Evolutionary conservation across 768 basidiomycete species (phyloP).

Genomic region (Lactifluus hygrophoroides): DNA sequence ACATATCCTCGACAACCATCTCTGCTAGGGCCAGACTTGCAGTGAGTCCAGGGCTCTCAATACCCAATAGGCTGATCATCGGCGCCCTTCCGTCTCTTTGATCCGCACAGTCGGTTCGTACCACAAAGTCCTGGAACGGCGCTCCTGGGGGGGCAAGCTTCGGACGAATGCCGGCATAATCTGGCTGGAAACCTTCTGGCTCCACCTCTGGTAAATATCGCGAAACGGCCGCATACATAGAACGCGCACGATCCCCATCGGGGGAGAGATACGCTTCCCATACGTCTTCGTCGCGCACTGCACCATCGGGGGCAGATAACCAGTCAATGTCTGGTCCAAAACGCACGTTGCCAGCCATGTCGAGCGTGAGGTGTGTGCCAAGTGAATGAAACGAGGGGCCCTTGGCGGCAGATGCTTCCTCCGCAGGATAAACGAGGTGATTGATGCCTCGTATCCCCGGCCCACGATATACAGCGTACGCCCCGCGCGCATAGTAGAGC

Average conservation of each 20-base stretch:
- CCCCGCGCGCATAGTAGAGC: conserved; percentile 75
- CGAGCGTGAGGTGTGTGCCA: conserved; percentile 88
- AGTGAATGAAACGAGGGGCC: conserved; percentile 61
- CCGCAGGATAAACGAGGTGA: conserved; percentile 89
- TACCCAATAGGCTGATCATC: conserved; percentile 82
- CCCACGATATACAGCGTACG: conserved; percentile 83
- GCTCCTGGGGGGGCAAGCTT: conserved; percentile 69
- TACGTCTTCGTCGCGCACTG: conserved; percentile 53
- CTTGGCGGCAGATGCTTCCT: conserved; percentile 50
- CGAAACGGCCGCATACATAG: conserved; percentile 67
- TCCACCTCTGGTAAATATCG: conserved; percentile 61
- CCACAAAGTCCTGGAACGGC: conserved; percentile 80
- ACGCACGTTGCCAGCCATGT: conserved; percentile 72
- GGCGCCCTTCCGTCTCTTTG: conserved; percentile 26
- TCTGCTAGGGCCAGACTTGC: conserved; percentile 82
- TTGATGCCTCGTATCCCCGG: conserved; percentile 58
- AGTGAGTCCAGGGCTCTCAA: conserved; percentile 91
- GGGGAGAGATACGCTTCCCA: conserved; percentile 64
- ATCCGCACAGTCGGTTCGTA: conserved; percentile 50
- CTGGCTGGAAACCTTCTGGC: conserved; percentile 57
- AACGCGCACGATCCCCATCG: conserved; percentile 46
- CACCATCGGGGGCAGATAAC: conserved; percentile 46
- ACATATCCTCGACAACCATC: conserved; percentile 57
- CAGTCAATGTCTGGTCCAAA: conserved; percentile 95
- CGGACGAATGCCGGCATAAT: conserved; percentile 82